Evolutionary conservation across 352 stramenopile genomes (phyloP).

Genomic region (Plasmopara halstedii): DNA sequence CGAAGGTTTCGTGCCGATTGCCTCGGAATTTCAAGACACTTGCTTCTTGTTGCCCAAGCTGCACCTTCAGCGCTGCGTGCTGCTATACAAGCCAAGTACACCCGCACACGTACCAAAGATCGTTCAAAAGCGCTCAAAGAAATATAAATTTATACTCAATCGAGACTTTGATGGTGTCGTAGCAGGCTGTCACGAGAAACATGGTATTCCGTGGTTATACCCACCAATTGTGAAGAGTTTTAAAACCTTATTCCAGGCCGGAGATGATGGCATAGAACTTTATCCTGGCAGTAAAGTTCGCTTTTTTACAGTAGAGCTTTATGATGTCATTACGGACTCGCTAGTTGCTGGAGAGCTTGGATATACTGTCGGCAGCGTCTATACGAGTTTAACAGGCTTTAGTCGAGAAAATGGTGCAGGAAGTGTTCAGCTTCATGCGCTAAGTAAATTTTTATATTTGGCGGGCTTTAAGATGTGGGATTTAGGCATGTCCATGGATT

Average conservation of each 20-base stretch:
- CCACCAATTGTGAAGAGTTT: slow-evolving; percentile 84
- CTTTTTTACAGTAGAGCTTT: slow-evolving; percentile 90
- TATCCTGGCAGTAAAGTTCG: slow-evolving; percentile 50
- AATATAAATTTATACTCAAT: slow-evolving; percentile 85
- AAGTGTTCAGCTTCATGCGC: slow-evolving; percentile 79
- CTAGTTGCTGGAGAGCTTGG: slow-evolving; percentile 89
- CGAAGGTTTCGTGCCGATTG: slow-evolving; percentile 93
- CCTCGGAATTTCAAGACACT: slow-evolving; percentile 61
- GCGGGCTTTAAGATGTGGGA: slow-evolving; percentile 81
- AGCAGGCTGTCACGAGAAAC: slow-evolving; percentile 86
- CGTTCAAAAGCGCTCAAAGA: slow-evolving; percentile 85
- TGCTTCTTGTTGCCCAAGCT: slow-evolving; percentile 85
- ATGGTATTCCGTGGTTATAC: slow-evolving; percentile 92
- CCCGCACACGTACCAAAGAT: slow-evolving; percentile 84
- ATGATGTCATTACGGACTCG: slow-evolving; percentile 60
- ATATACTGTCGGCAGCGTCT: slow-evolving; percentile 90
- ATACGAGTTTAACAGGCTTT: slow-evolving; percentile 86
- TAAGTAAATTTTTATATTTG: slow-evolving; percentile 66
- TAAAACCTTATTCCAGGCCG: slow-evolving; percentile 49
- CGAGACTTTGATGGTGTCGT: slow-evolving; percentile 85
- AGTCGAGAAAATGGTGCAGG: slow-evolving; percentile 57
- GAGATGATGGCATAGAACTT: slow-evolving; percentile 50
- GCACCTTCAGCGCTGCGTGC: slow-evolving; percentile 83
- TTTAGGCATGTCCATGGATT: slow-evolving; percentile 85
- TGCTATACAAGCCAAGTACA: slow-evolving; percentile 36